A percentile compares a stretch with the other conserved stretches of the same genome.
Evolutionary conservation across 2,329 filamentous ascomycete genomes (phyloP).

Genomic region (Aspergillus pseudonomiae): DNA sequence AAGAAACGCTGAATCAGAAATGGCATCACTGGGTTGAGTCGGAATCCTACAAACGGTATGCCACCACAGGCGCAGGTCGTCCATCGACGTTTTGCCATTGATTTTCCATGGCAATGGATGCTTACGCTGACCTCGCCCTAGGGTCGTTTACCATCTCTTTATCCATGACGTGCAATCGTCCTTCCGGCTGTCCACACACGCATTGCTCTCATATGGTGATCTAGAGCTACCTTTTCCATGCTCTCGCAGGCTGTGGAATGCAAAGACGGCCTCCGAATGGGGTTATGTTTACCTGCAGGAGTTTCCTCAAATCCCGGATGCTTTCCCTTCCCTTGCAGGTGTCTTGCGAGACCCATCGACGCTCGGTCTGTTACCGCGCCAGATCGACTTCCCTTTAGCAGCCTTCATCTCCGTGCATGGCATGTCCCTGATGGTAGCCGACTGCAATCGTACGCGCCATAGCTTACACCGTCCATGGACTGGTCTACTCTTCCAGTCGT

Average conservation of each 20-base stretch:
- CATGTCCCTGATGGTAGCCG: neutral
- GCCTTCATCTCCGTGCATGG: neutral
- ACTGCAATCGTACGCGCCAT: neutral
- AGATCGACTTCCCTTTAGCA: neutral
- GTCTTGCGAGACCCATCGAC: slow-evolving; percentile 53
- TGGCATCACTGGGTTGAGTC: slow-evolving; percentile 67
- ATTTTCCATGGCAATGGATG: neutral
- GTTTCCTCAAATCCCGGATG: slow-evolving; percentile 24
- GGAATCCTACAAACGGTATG: slow-evolving; percentile 67
- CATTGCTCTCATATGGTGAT: slow-evolving; percentile 70
- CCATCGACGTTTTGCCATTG: neutral
- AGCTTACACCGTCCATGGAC: neutral
- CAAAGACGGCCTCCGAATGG: slow-evolving; percentile 66
- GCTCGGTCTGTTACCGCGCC: neutral
- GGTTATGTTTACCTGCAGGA: slow-evolving; percentile 58
- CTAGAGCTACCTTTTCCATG: slow-evolving; percentile 68
- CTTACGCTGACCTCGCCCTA: slow-evolving; percentile 6
- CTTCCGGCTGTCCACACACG: slow-evolving; percentile 66
- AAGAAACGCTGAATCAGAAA: slow-evolving; percentile 61
- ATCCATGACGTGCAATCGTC: slow-evolving; percentile 68
- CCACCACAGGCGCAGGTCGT: neutral
- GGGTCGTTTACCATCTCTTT: slow-evolving; percentile 66
- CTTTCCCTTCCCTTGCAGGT: slow-evolving; percentile 47
- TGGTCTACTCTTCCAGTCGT: neutral
- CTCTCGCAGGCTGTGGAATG: slow-evolving; percentile 66